Evolutionary conservation across 2,329 filamentous ascomycete genomes (phyloP).

Genomic region (Neodidymelliopsis sp.): DNA sequence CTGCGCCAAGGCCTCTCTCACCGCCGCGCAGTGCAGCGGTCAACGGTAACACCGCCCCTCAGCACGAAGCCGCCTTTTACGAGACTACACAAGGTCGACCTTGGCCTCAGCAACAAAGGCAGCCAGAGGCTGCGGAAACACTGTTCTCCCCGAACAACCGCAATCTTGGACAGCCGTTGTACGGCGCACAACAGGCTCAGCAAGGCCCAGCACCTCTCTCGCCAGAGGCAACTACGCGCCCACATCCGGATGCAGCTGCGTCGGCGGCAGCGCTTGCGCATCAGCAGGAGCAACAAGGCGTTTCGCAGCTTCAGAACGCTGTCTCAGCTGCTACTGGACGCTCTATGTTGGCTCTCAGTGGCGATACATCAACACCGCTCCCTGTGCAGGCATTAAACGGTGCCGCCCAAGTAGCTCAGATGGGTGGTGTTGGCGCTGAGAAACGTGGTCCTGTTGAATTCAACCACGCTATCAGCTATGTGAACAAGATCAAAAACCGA

Average conservation of each 20-base stretch:
- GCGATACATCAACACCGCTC: slow-evolving; percentile 56
- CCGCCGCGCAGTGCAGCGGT: slow-evolving; percentile 56
- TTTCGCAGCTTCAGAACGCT: slow-evolving; percentile 71
- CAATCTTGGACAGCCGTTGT: slow-evolving; percentile 50
- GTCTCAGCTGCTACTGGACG: slow-evolving; percentile 66
- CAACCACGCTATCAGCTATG: slow-evolving; percentile 98
- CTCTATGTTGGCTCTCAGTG: slow-evolving; percentile 59
- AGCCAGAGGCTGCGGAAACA: slow-evolving; percentile 46
- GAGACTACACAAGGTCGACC: slow-evolving; percentile 46
- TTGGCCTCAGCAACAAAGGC: slow-evolving; percentile 49
- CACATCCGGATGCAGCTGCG: slow-evolving; percentile 45
- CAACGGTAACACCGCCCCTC: slow-evolving; percentile 63
- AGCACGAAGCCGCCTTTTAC: slow-evolving; percentile 50
- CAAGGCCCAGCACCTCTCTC: slow-evolving; percentile 46
- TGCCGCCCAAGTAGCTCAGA: slow-evolving; percentile 65
- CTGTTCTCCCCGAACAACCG: slow-evolving; percentile 56
- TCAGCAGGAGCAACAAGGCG: slow-evolving; percentile 70
- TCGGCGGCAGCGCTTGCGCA: slow-evolving; percentile 60
- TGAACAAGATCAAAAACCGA: slow-evolving; percentile 99
- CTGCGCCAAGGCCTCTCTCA: slow-evolving; percentile 56
- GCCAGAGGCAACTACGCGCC: slow-evolving; percentile 45
- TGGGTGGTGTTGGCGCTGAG: slow-evolving; percentile 64
- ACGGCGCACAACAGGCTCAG: slow-evolving; percentile 46
- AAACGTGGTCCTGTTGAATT: slow-evolving; percentile 96
- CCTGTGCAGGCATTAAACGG: slow-evolving; percentile 69